Evolutionary conservation across 2,329 filamentous ascomycete species (phyloP).

Genomic region (Endoconidiophora laricicola): DNA sequence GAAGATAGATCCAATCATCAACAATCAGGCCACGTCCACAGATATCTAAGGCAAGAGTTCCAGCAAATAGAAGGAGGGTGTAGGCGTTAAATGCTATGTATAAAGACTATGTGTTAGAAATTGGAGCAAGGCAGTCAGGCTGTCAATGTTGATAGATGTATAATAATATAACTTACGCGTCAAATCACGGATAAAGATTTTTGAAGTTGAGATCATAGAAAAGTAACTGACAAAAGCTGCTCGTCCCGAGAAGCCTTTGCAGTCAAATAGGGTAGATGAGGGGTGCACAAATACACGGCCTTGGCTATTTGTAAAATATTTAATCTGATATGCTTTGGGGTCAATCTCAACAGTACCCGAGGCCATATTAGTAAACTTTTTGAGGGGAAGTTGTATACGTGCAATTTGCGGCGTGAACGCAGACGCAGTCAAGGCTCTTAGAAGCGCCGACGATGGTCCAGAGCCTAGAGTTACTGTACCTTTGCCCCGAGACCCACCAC

Average conservation of each 20-base stretch:
- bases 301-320: constrained; percentile 76
- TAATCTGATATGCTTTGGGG: constrained; percentile 80
- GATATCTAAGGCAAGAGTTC: constrained; percentile 71
- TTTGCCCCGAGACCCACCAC: constrained; percentile 14
- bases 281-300: constrained; percentile 89
- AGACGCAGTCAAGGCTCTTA: constrained; percentile 55
- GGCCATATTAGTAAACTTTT: constrained; percentile 79
- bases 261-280: constrained; percentile 68
- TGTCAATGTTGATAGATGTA: background rate
- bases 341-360: constrained; percentile 85
- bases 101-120: background rate
- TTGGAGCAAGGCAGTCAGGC: background rate
- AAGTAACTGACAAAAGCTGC: constrained; percentile 79
- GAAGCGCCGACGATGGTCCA: constrained; percentile 25
- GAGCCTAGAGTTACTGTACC: constrained; percentile 14
- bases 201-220: constrained; percentile 77
- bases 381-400: constrained; percentile 83
- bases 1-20: constrained; percentile 72
- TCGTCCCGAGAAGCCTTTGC: constrained; percentile 58
- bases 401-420: constrained; percentile 76
- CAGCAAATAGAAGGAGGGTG: constrained; percentile 73
- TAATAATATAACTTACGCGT: constrained; percentile 48
- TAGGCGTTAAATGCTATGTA: constrained; percentile 67
- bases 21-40: constrained; percentile 73
- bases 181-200: constrained; percentile 79